These are phyloP conservation scores for Phytophthora pini DNA, from an alignment of 352 stramenopile genomes.

Conservation along the genomic window DNA sequence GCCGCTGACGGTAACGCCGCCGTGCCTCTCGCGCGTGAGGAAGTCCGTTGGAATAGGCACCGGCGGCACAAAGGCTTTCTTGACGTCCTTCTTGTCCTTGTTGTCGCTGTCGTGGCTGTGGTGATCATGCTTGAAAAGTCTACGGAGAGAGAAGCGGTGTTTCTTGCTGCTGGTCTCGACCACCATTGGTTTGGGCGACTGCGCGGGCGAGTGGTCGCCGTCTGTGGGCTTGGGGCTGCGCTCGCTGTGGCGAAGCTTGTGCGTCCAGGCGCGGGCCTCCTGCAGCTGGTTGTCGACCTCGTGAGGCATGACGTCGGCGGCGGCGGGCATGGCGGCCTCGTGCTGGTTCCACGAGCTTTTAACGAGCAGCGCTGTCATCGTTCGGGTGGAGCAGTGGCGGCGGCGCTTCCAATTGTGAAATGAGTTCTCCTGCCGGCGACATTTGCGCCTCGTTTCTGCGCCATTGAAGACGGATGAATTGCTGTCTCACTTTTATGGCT, in stretches of 20 bases:
- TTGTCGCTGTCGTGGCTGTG: not conserved
- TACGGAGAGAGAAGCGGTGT: conserved; percentile 41
- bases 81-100: conserved; percentile 11
- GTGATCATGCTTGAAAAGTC: conserved; percentile 39
- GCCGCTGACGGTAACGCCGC: conserved; percentile 45
- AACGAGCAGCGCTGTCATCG: conserved; percentile 27
- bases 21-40: conserved; percentile 40
- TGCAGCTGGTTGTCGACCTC: conserved; percentile 13
- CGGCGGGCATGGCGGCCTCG: conserved; percentile 4
- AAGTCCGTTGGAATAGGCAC: conserved; percentile 43
- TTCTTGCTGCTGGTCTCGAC: conserved; percentile 35
- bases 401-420: conserved; percentile 26
- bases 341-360: conserved; percentile 32
- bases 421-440: conserved; percentile 28
- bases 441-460: conserved; percentile 5
- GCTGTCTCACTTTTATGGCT: conserved; percentile 19
- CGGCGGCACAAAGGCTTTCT: conserved; percentile 15
- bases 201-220: conserved; percentile 5
- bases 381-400: not conserved
- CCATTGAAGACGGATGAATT: conserved; percentile 16
- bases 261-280: conserved; percentile 26
- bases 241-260: conserved; percentile 35
- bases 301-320: conserved; percentile 5
- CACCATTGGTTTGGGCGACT: conserved; percentile 9
- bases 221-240: conserved; percentile 15